Evolutionary conservation across 805 yeast genomes (phyloP).

Genomic region (Hanseniaspora lindneri): DNA sequence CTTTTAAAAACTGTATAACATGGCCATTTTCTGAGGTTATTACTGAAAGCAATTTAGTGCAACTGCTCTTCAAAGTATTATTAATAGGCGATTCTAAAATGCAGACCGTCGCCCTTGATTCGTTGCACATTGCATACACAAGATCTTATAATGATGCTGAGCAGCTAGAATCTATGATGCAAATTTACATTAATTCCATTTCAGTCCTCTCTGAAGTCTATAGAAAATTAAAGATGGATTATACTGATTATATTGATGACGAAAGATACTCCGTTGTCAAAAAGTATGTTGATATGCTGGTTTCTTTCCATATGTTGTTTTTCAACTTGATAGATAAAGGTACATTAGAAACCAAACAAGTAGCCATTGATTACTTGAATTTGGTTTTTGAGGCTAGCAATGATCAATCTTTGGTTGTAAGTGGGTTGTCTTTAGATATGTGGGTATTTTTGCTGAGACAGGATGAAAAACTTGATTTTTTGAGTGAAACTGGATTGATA

Average conservation of each 20-base stretch:
- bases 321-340: slow-evolving; percentile 35
- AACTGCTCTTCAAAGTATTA: slow-evolving; percentile 49
- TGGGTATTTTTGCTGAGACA: slow-evolving; percentile 86
- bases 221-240: slow-evolving; percentile 39
- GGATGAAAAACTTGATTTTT: slow-evolving; percentile 47
- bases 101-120: slow-evolving; percentile 76
- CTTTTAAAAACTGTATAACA: slow-evolving; percentile 77
- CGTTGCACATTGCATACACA: slow-evolving; percentile 78
- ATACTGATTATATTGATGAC: slow-evolving; percentile 61
- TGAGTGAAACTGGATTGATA: slow-evolving; percentile 40
- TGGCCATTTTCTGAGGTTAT: slow-evolving; percentile 80
- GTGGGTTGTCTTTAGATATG: slow-evolving; percentile 81
- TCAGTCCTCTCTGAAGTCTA: slow-evolving; percentile 54
- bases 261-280: slow-evolving; percentile 68
- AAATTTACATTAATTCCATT: slow-evolving; percentile 74
- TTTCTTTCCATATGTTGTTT: slow-evolving; percentile 69
- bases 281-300: slow-evolving; percentile 87
- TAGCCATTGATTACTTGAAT: slow-evolving; percentile 42
- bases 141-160: slow-evolving; percentile 52
- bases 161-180: slow-evolving; percentile 70
- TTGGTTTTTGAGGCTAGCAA: slow-evolving; percentile 69
- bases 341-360: slow-evolving; percentile 38
- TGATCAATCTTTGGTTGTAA: slow-evolving; percentile 76
- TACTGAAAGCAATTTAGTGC: slow-evolving; percentile 51
- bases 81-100: slow-evolving; percentile 50